These are phyloP conservation scores for Curvularia sp. DNA, from an alignment of 2,329 filamentous ascomycete species.

Conservation along the genomic window DNA sequence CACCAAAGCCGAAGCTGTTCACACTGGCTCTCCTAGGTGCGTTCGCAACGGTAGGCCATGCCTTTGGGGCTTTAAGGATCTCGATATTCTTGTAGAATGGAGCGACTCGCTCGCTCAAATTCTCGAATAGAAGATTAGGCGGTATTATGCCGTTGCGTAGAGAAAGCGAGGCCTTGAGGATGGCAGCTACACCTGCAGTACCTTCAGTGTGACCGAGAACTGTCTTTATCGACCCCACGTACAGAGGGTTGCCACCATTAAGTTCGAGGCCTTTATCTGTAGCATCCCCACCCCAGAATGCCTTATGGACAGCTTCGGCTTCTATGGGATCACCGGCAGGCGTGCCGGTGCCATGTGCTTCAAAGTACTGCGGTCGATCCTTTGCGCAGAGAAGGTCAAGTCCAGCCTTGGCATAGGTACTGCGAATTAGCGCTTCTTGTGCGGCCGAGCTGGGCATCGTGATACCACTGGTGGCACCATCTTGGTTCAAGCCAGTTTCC, in stretches of 20 bases:
- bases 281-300: no score
- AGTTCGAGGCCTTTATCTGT: no score
- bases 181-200: constrained; percentile 47
- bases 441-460: constrained; percentile 47
- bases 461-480: constrained; percentile 59
- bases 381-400: constrained; percentile 43
- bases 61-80: constrained; percentile 5
- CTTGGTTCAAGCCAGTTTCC: constrained; percentile 51
- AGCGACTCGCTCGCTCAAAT: no score
- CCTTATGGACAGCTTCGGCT: constrained; percentile 20
- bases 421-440: constrained; percentile 48
- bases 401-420: constrained; percentile 47
- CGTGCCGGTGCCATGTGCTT: constrained; percentile 38
- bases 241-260: no score
- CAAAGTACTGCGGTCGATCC: constrained; percentile 26
- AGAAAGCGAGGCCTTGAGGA: constrained; percentile 51
- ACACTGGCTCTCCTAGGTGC: no score
- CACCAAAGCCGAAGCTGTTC: constrained; percentile 37
- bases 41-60: no score
- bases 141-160: constrained; percentile 35
- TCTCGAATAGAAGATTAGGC: constrained; percentile 44
- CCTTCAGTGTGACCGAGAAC: constrained; percentile 55
- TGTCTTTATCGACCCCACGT: constrained; percentile 43
- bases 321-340: constrained; percentile 38
- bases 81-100: constrained; percentile 25